Conservation (phyloP, 2,329 filamentous ascomycete genomes). For the Colletotrichum sp. region DNA sequence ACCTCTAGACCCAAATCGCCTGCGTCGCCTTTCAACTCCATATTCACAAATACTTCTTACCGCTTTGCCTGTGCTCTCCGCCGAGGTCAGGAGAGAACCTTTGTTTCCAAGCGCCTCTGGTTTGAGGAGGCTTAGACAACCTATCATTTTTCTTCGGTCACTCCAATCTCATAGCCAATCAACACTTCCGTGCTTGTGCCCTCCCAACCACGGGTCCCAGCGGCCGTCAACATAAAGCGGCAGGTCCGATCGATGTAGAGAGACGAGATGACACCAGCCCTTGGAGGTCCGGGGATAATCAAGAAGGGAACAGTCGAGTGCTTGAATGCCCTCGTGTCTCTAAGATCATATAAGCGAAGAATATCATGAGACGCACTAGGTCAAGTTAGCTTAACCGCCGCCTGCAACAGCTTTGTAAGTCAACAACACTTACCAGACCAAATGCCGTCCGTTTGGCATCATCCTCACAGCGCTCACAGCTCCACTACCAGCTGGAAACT, state of each 20-base stretch:
- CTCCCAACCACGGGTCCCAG: slow-evolving; percentile 95
- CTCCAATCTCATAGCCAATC: slow-evolving; percentile 87
- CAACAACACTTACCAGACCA: slow-evolving; percentile 67
- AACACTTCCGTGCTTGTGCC: slow-evolving; percentile 88
- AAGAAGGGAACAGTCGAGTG: slow-evolving; percentile 89
- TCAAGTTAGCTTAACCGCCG: background rate
- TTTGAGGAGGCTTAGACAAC: background rate
- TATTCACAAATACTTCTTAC: background rate
- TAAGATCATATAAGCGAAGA: slow-evolving; percentile 87
- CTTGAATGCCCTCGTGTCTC: slow-evolving; percentile 66
- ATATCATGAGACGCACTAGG: slow-evolving; percentile 91
- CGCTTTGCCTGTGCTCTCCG: background rate
- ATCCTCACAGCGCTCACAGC: slow-evolving; percentile 85
- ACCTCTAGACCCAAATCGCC: background rate
- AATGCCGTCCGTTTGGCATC: slow-evolving; percentile 91
- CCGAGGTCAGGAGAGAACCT: background rate
- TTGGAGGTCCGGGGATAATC: slow-evolving; percentile 86
- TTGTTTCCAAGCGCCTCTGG: background rate
- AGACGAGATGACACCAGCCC: slow-evolving; percentile 86
- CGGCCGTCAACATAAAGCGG: slow-evolving; percentile 89
- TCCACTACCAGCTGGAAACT: slow-evolving; percentile 88
- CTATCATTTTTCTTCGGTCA: slow-evolving; percentile 23
- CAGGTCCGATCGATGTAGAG: slow-evolving; percentile 89
- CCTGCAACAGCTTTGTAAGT: background rate
- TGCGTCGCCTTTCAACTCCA: background rate